A percentile compares a stretch with the other conserved stretches of the same genome.
Conservation (phyloP, 441 rosid genomes). For the Erodium moschatum region DNA sequence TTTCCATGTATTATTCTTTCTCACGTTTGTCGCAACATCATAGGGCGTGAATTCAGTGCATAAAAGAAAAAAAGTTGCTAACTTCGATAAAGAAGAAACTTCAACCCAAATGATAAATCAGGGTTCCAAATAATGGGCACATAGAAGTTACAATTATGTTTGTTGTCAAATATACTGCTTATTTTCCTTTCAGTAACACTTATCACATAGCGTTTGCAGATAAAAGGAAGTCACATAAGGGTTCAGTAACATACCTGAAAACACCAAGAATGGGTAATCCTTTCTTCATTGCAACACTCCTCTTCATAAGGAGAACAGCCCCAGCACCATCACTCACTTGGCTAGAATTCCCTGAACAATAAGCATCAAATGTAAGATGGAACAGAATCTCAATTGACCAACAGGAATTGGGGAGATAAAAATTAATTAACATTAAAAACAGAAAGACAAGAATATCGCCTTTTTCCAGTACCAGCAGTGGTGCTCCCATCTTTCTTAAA, state of each 20-base stretch:
- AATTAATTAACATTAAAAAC: background rate
- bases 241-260: slow-evolving; percentile 44
- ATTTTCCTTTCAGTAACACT: background rate
- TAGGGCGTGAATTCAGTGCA: background rate
- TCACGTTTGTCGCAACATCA: too few relatives aligned
- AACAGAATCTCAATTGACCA: slow-evolving; percentile 1
- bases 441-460: background rate
- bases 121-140: background rate
- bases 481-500: slow-evolving; percentile 89
- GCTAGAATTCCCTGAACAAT: slow-evolving; percentile 78
- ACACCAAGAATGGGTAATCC: slow-evolving; percentile 89
- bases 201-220: background rate
- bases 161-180: background rate
- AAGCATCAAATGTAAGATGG: background rate
- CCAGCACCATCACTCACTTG: slow-evolving; percentile 97
- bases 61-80: background rate
- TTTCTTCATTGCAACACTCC: slow-evolving; percentile 69
- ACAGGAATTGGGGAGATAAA: slow-evolving; percentile 6
- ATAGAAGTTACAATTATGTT: background rate
- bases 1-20: too few relatives aligned
- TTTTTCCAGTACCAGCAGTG: slow-evolving; percentile 65
- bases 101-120: background rate
- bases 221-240: background rate
- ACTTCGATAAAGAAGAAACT: background rate
- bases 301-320: slow-evolving; percentile 93